Base-by-base conservation (phyloP, 129 eudicot genomes). In the Oenanthe sinensis region DNA sequence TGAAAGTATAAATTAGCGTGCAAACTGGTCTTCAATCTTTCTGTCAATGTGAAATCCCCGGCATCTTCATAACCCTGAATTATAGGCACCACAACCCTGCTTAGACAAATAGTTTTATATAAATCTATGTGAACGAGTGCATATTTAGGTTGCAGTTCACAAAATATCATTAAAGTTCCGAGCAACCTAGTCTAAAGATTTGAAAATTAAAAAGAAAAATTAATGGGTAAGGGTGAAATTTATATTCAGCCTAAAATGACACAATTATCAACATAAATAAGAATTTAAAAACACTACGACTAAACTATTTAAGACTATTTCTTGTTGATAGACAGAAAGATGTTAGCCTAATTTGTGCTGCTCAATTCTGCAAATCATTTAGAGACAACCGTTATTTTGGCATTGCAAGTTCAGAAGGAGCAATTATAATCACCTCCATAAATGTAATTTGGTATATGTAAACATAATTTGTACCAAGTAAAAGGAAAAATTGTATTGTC, bases 31-130 rank as follows among this genome's bases (percentile, higher is more conserved):
- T 87, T 91, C 79, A 94, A 81, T 88, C 97, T 84, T 85, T 91
- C 97, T 24, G 85, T 72, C 52, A 94, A 79, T 24, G 96, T 89
- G 84, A 94, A 94, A 82, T 94, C 98, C 78, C 98, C 98, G 17
- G 98, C 97, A 87, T 94, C 98, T 94, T 94, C 97, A 82, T 88
- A 94, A 87, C 97, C 97, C 96, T 94, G 97, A 88, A 94, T 81
- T 80, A 91, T 87, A 88, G 98, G 98, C 82, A 90, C 98, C 91
- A 94, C 93, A 75, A 87, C 90, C 98, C 98, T 94, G 96, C 85
- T 87, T 84, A 88, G 88, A 88, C 75, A 84, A 87, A 84, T 70
- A 84, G 48, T 80, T 82, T 75, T 78, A 80, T 60, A 84, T 43
- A 81, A 78, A 79, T 45, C 44, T 84, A 81, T 89, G 81, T 90